These are phyloP conservation scores for Helenozyma baotianmanensis DNA, from an alignment of 805 yeast genomes.

Conservation along the genomic window DNA sequence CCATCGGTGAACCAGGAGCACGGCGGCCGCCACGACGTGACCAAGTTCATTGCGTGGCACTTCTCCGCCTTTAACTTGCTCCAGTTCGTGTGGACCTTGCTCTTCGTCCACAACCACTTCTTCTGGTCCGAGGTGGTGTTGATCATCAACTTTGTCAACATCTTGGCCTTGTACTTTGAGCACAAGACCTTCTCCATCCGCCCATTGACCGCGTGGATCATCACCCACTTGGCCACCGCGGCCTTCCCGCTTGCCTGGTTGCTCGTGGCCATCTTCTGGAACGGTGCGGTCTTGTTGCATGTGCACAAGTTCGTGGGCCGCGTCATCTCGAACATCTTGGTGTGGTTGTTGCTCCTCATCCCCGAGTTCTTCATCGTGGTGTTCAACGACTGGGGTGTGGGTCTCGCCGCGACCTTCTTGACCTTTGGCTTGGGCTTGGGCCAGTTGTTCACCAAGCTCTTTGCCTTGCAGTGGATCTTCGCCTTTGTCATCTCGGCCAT, in stretches of 20 bases:
- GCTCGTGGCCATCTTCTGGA: slow-evolving; percentile 73
- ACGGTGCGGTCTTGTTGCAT: slow-evolving; percentile 73
- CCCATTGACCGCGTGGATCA: slow-evolving; percentile 48
- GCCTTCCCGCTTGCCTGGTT: slow-evolving; percentile 77
- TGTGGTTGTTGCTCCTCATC: slow-evolving; percentile 72
- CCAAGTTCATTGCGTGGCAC: slow-evolving; percentile 51
- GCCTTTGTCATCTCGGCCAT: slow-evolving; percentile 63
- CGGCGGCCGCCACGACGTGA: slow-evolving; percentile 20
- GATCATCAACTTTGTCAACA: slow-evolving; percentile 55
- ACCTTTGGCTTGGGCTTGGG: slow-evolving; percentile 65
- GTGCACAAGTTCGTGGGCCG: slow-evolving; percentile 58
- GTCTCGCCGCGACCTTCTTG: slow-evolving; percentile 53
- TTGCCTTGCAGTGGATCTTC: slow-evolving; percentile 85
- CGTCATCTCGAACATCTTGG: slow-evolving; percentile 63
- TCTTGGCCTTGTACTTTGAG: slow-evolving; percentile 49
- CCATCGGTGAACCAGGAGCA: slow-evolving; percentile 21
- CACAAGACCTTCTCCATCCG: slow-evolving; percentile 57
- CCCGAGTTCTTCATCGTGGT: slow-evolving; percentile 55
- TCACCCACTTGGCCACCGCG: slow-evolving; percentile 60
- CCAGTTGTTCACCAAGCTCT: slow-evolving; percentile 61
- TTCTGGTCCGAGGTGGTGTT: slow-evolving; percentile 55
- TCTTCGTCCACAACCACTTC: slow-evolving; percentile 58
- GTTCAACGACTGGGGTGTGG: slow-evolving; percentile 69
- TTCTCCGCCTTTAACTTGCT: slow-evolving; percentile 58
- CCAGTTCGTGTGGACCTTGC: slow-evolving; percentile 58